A percentile compares a stretch with the other conserved stretches of the same genome.
phyloP scores from a whole-genome alignment of 441 rosid genomes.

The Arabidopsis hybrid region DNA sequence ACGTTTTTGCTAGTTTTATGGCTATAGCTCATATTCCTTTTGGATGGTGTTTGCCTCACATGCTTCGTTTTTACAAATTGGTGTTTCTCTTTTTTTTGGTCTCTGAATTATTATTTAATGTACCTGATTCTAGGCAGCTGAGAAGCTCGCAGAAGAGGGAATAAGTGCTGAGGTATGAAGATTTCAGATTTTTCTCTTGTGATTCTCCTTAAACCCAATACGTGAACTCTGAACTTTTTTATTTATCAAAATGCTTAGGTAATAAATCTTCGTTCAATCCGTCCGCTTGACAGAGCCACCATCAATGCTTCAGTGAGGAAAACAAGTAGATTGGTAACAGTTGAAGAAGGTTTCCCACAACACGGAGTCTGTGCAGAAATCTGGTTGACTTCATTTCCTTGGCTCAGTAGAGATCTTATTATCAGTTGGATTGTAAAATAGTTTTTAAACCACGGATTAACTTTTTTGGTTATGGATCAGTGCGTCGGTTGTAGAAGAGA shows the following conservation, averaged over 20 bases:
- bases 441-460: background rate
- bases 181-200: background rate
- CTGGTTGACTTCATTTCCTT: conserved; percentile 55
- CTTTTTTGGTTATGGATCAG: conserved; percentile 44
- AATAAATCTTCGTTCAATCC: conserved; percentile 88
- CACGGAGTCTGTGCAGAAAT: conserved; percentile 98
- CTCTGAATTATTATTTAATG: background rate
- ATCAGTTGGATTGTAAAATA: background rate
- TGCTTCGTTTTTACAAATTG: background rate
- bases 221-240: background rate
- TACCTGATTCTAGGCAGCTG: conserved; percentile 72
- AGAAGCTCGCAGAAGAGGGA: conserved; percentile 90
- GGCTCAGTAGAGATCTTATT: background rate
- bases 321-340: conserved; percentile 93
- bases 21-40: background rate
- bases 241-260: conserved; percentile 50
- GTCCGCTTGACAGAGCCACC: conserved; percentile 91
- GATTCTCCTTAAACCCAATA: background rate
- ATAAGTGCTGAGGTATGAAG: conserved; percentile 84
- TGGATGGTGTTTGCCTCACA: background rate
- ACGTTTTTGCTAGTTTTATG: background rate
- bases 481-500: conserved; percentile 82
- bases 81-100: background rate
- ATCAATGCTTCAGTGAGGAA: conserved; percentile 93
- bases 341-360: conserved; percentile 98